Evolutionary conservation across 2,329 filamentous ascomycete species (phyloP).

Genomic region (Berkeleyomyces basicola): DNA sequence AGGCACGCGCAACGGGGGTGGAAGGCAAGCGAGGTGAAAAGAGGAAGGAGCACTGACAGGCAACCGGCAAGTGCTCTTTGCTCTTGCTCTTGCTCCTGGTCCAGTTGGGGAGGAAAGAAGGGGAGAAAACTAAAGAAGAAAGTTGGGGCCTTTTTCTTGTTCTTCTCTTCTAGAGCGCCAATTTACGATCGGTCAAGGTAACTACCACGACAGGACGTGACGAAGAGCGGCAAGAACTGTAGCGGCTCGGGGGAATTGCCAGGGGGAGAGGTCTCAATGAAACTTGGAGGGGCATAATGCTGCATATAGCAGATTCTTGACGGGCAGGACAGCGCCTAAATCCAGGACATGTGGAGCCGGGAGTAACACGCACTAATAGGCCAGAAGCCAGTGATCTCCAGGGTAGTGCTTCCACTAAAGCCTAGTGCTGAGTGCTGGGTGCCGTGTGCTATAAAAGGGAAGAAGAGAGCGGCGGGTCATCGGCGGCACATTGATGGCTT

Average conservation of each 20-base stretch:
- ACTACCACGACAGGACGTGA: not conserved
- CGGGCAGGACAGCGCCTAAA: not conserved
- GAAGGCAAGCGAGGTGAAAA: not conserved
- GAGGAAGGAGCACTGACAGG: not conserved
- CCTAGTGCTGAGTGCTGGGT: not conserved
- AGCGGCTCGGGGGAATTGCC: not conserved
- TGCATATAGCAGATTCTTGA: not conserved
- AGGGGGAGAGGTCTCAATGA: not conserved
- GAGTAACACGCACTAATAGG: not conserved
- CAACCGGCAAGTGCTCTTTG: not conserved
- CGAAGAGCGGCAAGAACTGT: not conserved
- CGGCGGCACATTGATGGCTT: not conserved
- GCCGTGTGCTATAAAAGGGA: not conserved
- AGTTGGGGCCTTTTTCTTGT: not conserved
- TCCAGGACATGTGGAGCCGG: not conserved
- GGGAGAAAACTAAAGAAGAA: not conserved
- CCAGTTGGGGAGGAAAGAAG: not conserved
- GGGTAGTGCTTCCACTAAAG: not conserved
- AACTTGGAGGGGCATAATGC: not conserved
- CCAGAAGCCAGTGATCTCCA: not conserved
- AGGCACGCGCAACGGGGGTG: not conserved
- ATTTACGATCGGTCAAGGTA: not conserved
- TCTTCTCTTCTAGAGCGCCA: no score
- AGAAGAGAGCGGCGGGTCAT: no score
- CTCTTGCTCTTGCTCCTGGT: not conserved